phyloP scores from a whole-genome alignment of 2,329 filamentous ascomycete species.

The Phymatotrichopsis omnivora region DNA sequence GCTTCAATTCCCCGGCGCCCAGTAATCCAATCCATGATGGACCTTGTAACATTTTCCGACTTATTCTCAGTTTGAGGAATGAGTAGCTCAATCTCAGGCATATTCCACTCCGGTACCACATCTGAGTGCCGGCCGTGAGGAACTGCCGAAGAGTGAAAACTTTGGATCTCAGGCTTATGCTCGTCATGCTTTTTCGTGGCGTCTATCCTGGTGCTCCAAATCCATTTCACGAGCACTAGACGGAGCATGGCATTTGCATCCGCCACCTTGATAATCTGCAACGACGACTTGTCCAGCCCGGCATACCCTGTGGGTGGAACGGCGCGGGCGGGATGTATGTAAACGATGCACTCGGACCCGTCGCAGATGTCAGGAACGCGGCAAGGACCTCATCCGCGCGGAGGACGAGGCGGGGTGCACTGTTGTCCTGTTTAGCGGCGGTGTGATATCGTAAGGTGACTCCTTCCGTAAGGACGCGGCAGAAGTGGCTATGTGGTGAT shows the following conservation, averaged over 20 bases:
- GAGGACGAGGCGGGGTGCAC: neutral
- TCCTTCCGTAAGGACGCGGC: neutral
- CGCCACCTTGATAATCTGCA: neutral
- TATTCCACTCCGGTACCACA: neutral
- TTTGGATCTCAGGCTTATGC: too few species aligned
- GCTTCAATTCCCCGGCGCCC: neutral
- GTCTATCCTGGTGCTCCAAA: too few species aligned
- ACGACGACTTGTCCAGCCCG: neutral
- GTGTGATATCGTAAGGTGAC: neutral
- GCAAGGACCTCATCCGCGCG: conserved; percentile 1
- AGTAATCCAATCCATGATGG: neutral
- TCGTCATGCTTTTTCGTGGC: too few species aligned
- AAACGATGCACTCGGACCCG: neutral
- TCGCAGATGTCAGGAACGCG: neutral
- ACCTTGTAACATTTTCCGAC: too few species aligned
- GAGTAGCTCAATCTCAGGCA: neutral
- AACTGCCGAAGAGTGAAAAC: too few species aligned
- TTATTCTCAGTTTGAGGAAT: neutral
- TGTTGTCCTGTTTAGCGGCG: neutral
- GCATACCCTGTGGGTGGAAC: neutral
- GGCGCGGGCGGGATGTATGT: neutral
- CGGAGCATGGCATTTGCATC: too few species aligned
- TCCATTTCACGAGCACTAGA: too few species aligned
- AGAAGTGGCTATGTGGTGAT: neutral
- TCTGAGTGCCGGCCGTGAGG: neutral